Base-by-base conservation (phyloP, 1,284 basidiomycete species). In the Trametes polyzona region DNA sequence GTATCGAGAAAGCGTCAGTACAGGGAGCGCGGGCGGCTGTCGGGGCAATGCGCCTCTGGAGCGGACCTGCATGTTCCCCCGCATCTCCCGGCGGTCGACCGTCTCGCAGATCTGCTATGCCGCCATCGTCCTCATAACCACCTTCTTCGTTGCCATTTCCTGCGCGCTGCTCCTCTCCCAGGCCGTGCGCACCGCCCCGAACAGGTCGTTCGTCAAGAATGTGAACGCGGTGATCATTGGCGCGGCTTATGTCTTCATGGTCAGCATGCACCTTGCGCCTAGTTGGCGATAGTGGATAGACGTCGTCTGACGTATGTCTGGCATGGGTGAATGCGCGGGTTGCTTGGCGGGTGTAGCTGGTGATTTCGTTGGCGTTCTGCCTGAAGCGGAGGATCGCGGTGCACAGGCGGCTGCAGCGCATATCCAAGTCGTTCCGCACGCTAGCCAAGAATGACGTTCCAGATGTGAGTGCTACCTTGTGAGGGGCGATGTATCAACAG, bases 341-440 rank as follows among this genome's bases (percentile, higher is more conserved):
- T 10, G 40, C 4, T 37, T 10, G n/a, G 7, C 24, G 17, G 6
- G 30, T 23, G 39, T 60, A 83, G 83, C 69, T 85, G 56, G 71
- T 82, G 11, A 69, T 77, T 2, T 88, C 87, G 8, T 55, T 90
- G 23, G 72, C 80, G 9, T 78, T 88, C 61, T 90, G 85, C 65
- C 71, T 82, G 52, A 90, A 89, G 52, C 82, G 89, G 37, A 77
- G 87, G 50, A 77, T 91, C 40, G 81, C 84, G 0, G 82, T 90
- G 36, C 78, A 83, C 42, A 70, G 82, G 60, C 80, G 79, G 68
- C 73, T 92, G 47, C 82, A 84, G 64, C 76, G 83, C 27, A 90
- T 94, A 65, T 89, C 91, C 23, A 92, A 88, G 69, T 79, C 82
- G 2, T 86, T 88, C 66, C 78, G 82, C 44, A 83, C 82, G 2